Conservation (phyloP, 148 eudicot species). For the Cornus florida region DNA sequence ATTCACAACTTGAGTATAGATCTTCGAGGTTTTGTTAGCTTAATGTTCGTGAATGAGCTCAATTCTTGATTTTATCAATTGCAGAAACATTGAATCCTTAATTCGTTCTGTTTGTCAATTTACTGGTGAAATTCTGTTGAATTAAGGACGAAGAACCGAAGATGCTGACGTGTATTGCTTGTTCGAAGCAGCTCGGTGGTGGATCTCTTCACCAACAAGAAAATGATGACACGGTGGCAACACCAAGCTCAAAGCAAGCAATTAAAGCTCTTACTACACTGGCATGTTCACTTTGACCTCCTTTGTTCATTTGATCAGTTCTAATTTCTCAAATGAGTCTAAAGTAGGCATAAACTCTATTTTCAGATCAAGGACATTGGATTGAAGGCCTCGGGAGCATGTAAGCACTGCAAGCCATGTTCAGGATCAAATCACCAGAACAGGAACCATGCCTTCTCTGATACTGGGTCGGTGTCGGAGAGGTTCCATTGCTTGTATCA, state of each 20-base stretch:
- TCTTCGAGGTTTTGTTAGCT: not conserved
- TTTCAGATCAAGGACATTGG: conserved; percentile 90
- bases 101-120: not conserved
- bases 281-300: conserved; percentile 24
- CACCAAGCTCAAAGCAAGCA: conserved; percentile 70
- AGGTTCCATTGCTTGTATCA: conserved; percentile 61
- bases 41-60: too few species aligned
- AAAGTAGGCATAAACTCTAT: not conserved
- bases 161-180: conserved; percentile 78
- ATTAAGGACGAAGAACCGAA: not conserved
- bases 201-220: conserved; percentile 48
- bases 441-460: conserved; percentile 49
- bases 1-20: not conserved
- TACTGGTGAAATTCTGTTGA: not conserved
- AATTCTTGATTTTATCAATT: not conserved
- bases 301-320: not conserved
- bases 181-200: conserved; percentile 57
- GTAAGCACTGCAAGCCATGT: conserved; percentile 88
- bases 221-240: conserved; percentile 48
- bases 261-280: conserved; percentile 73
- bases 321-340: not conserved
- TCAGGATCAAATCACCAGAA: conserved; percentile 44
- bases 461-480: conserved; percentile 52
- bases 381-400: conserved; percentile 83
- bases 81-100: not conserved